phyloP scores from a whole-genome alignment of 176 grass and related monocot species.

The Areca catechu region DNA sequence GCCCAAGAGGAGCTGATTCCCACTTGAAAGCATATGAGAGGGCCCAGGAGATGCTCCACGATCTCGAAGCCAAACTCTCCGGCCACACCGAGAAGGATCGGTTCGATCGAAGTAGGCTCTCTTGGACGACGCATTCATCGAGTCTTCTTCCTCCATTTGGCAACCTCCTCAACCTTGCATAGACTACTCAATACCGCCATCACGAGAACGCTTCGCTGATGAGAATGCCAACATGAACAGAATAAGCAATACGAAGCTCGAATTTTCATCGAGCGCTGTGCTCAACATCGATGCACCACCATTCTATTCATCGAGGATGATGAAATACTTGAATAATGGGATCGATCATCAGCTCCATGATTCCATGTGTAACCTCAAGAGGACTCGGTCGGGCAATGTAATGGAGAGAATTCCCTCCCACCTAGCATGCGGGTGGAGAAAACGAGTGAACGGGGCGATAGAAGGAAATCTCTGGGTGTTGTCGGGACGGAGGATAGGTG shows the following conservation, averaged over 20 bases:
- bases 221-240: conserved; percentile 42
- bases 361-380: conserved; percentile 66
- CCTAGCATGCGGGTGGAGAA: background rate
- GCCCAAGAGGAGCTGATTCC: conserved; percentile 71
- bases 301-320: conserved; percentile 53
- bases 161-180: conserved; percentile 84
- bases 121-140: conserved; percentile 48
- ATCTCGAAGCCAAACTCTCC: conserved; percentile 72
- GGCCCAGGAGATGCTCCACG: conserved; percentile 86
- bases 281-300: conserved; percentile 74
- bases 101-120: conserved; percentile 57
- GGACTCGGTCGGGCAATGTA: conserved; percentile 49
- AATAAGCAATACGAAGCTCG: background rate
- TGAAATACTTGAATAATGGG: conserved; percentile 24
- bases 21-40: conserved; percentile 92
- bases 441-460: conserved; percentile 8
- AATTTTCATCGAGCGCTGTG: background rate
- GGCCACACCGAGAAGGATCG: conserved; percentile 17
- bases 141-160: conserved; percentile 82
- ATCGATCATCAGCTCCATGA: conserved; percentile 25
- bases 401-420: conserved; percentile 33
- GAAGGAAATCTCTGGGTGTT: conserved; percentile 41
- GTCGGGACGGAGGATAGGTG: conserved; percentile 43
- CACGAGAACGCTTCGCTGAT: conserved; percentile 33
- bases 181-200: conserved; percentile 24